Evolutionary conservation across 768 basidiomycete species (phyloP).

Genomic region (Hygrophorus pudorinus): DNA sequence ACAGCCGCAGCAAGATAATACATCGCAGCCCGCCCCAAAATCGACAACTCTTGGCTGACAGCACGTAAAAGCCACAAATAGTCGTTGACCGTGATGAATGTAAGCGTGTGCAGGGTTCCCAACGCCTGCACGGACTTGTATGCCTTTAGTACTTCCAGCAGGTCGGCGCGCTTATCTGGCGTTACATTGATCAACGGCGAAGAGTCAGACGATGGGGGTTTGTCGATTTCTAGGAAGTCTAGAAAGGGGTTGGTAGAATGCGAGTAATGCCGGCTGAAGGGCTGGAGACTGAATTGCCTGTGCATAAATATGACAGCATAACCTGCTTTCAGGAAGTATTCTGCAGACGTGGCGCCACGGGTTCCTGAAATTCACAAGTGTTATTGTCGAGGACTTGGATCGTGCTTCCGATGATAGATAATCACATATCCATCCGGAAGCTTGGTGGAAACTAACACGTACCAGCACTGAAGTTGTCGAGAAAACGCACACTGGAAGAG

Average conservation of each 20-base stretch:
- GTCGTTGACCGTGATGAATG: slow-evolving; percentile 91
- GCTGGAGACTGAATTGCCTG: slow-evolving; percentile 93
- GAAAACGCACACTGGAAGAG: slow-evolving; percentile 79
- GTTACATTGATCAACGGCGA: slow-evolving; percentile 50
- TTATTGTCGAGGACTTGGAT: slow-evolving; percentile 1
- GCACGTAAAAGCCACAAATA: slow-evolving; percentile 89
- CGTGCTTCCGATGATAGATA: slow-evolving; percentile 5
- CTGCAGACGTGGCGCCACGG: slow-evolving; percentile 93
- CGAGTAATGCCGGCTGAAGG: slow-evolving; percentile 95
- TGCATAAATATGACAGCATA: slow-evolving; percentile 99
- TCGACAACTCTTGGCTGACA: slow-evolving; percentile 67
- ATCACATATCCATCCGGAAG: too few relatives aligned
- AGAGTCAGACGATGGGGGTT: slow-evolving; percentile 10
- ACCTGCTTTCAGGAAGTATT: slow-evolving; percentile 89
- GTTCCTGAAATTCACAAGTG: slow-evolving; percentile 51
- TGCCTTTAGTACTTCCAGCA: slow-evolving; percentile 62
- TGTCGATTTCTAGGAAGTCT: slow-evolving; percentile 77
- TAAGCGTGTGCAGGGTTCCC: slow-evolving; percentile 73
- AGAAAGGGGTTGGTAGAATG: slow-evolving; percentile 98
- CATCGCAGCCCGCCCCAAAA: slow-evolving; percentile 63
- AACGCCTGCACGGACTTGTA: slow-evolving; percentile 74
- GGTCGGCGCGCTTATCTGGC: slow-evolving; percentile 47
- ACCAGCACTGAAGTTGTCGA: slow-evolving; percentile 99
- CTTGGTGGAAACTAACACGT: slow-evolving; percentile 14
- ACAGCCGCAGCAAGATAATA: slow-evolving; percentile 98